Base-by-base conservation (phyloP, 2,329 filamentous ascomycete species). In the Hymenoscyphus fraxineus region DNA sequence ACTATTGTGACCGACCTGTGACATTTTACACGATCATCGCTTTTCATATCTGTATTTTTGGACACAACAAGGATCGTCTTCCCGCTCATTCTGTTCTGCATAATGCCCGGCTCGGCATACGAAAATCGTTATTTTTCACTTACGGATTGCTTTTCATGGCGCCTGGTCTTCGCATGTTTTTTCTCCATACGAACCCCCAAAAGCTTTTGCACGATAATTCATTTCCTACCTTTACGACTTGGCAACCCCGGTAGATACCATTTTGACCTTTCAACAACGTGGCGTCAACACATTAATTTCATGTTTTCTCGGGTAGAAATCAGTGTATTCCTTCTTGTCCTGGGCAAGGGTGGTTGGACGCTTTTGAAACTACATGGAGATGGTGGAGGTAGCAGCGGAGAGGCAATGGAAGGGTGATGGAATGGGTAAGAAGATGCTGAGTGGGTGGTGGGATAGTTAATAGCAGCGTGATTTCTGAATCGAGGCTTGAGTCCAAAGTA, bases 231-330 rank as follows among this genome's bases (percentile, higher is more conserved):
- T 68, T 73, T 71, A 74, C 68, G 71, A 73, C 71, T 67, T 74
- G 67, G 71, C 68, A 71, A 72, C 70, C 47, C 72, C 71, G 72
- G 72, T 71, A 73, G 68, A 74, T 73, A 74, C 67, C 73, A 70
- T 67, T 69, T 59, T 63, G 60, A 65, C 69, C 67, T 65, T 70
- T 71, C 22, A 27, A 41, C 70, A 67, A 73, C 69, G 68, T 73
- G 68, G 69, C 72, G 72, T 69, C 67, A 64, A 66, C 67, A 38
- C n/a, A 60, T 64, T 71, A 71, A 69, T 69, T 68, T 65, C 67
- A 64, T 72, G 70, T 51, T 66, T 65, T 61, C 47, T 64, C 55
- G 60, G 65, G 67, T 64, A 68, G 64, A 68, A 58, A 57, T 41
- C 19, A 40, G 60, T 51, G 19, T 35, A 32, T 32, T 16, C 35